Base-by-base conservation (phyloP, 2,329 filamentous ascomycete genomes). In the Purpureocillium takamizusanense region DNA sequence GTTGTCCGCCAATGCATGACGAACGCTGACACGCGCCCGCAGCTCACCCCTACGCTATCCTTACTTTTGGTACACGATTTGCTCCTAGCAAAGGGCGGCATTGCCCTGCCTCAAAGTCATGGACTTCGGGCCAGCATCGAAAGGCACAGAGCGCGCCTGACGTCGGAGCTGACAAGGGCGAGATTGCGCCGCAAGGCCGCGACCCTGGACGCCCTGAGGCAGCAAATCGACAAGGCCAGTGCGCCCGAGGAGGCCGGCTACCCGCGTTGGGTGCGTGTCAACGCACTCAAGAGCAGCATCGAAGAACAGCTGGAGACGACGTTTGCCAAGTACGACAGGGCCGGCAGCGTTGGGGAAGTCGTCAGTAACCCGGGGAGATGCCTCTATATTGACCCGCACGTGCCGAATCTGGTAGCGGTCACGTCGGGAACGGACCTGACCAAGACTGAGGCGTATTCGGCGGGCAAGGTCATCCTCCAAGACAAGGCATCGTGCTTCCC, bases 401-500 rank as follows among this genome's bases (percentile, higher is more conserved):
- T 98, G 7, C 87, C 89, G 1, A 81, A 92, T 50, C 69, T 98
- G 4, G 59, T 98, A 7, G 92, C 88, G 2, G 65, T 95, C 1
- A 80, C 86, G 3, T 76, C 83, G 1, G 71, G 74, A 2, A 69
- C 74, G 29, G 85, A 94, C 52, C 67, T 95, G 32, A 81, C 78
- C 15, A 83, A 80, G 44, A 81, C 78, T 7, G 62, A 73, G 12
- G 83, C 87, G 1, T 97, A 97, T 59, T 72, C 66, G 12, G 67
- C 73, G 1, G 90, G 90, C 1, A 74, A 79, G 34, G 76, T 97
- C 38, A 95, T 97, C 42, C 67, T 97, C 17, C 92, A 98, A 58
- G 92, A 97, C 54, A 97, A 95, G 60, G 90, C 92, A 0, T 95
- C 89, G 1, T 98, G 92, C 55, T 95, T 98, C 53, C 92, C 92